These are phyloP conservation scores for Schoenoplectus tabernaemontani DNA, from an alignment of 202 grass and related monocot species.

Conservation along the genomic window DNA sequence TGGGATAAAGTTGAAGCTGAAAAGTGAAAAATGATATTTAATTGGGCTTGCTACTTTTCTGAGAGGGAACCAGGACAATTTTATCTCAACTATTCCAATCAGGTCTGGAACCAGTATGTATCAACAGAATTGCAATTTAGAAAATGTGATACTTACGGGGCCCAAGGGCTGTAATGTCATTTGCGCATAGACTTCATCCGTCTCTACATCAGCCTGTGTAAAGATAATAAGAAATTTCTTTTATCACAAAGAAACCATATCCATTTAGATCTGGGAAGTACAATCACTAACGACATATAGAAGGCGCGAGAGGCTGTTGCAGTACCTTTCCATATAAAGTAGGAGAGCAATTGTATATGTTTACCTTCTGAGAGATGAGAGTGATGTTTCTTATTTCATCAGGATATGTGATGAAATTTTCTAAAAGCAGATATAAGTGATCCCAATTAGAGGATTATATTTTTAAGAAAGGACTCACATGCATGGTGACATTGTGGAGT, in stretches of 20 bases:
- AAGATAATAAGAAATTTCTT: conserved; percentile 14
- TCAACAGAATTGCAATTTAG: neutral
- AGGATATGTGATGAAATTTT: neutral
- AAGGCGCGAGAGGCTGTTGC: neutral
- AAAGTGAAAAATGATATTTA: neutral
- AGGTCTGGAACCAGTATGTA: neutral
- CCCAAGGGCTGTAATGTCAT: conserved; percentile 95
- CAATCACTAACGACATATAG: neutral
- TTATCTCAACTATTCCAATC: neutral
- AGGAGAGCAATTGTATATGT: neutral
- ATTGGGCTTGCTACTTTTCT: neutral
- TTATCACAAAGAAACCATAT: neutral
- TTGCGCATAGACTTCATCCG: conserved; percentile 98
- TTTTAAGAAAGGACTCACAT: conserved; percentile 45
- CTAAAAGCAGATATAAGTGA: neutral
- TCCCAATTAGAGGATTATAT: neutral
- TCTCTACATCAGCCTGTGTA: conserved; percentile 78
- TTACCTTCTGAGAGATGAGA: neutral
- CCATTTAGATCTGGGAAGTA: neutral
- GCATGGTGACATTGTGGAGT: conserved; percentile 98
- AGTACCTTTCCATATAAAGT: neutral
- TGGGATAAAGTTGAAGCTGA: neutral
- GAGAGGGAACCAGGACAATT: neutral
- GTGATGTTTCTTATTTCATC: neutral
- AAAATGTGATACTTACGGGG: conserved; percentile 36